Percentiles rank a stretch among this genome's conserved stretches.
Conservation (phyloP, 2,329 filamentous ascomycete genomes). For the Passalora sequoiae region DNA sequence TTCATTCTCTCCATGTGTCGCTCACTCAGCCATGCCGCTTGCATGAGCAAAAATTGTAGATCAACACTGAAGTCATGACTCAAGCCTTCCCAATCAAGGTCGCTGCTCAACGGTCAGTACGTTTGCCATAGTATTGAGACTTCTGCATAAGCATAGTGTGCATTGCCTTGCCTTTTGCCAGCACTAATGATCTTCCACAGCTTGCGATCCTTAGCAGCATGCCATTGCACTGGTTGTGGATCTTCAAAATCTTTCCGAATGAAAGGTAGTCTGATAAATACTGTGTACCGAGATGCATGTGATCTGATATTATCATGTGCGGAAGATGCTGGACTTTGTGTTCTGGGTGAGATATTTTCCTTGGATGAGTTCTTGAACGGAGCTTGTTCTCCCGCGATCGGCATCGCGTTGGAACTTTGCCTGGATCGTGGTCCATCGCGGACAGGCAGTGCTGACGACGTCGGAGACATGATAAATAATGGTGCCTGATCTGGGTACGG, state of each 20-base stretch:
- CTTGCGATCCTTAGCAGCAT: conserved; percentile 75
- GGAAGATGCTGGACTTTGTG: conserved; percentile 10
- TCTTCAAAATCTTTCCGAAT: conserved; percentile 82
- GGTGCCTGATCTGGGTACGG: conserved; percentile 8
- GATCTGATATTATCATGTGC: conserved; percentile 4
- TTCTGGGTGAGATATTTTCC: conserved; percentile 18
- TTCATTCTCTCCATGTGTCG: conserved; percentile 83
- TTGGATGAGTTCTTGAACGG: conserved; percentile 8
- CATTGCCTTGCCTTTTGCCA: conserved; percentile 55
- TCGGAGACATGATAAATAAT: conserved; percentile 20
- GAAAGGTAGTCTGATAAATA: conserved; percentile 87
- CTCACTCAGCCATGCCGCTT: conserved; percentile 91
- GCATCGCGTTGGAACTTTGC: conserved; percentile 21
- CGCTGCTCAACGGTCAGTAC: conserved; percentile 31
- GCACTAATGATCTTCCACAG: conserved; percentile 77
- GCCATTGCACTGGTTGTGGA: conserved; percentile 85
- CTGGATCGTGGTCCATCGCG: conserved; percentile 17
- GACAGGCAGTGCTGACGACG: conserved; percentile 18
- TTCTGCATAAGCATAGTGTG: too few species aligned
- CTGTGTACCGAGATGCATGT: conserved; percentile 51
- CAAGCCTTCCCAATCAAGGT: conserved; percentile 65
- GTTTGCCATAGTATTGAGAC: too few species aligned
- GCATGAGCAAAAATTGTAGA: conserved; percentile 81
- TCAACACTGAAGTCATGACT: conserved; percentile 69
- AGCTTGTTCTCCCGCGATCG: conserved; percentile 12